Evolutionary conservation across 1,139 yeast species (phyloP).

Genomic region (Yamadazyma trypodendri): DNA sequence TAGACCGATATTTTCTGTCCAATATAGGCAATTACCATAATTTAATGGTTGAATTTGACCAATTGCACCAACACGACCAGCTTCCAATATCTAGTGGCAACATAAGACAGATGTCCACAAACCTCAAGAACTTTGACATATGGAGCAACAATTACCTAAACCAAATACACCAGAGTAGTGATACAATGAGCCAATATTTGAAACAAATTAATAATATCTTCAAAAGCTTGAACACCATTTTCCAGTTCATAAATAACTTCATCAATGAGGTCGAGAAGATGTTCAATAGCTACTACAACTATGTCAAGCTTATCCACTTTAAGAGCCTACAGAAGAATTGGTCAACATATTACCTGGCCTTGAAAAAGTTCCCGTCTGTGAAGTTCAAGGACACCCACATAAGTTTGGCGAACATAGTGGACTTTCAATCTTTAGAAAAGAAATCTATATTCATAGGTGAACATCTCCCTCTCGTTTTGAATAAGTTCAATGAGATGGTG

Average conservation of each 20-base stretch:
- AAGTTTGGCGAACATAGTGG: conserved; percentile 25
- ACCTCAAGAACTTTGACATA: conserved; percentile 23
- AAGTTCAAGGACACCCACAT: conserved; percentile 18
- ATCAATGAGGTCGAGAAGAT: conserved; percentile 50
- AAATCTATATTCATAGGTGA: conserved; percentile 24
- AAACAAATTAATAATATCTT: conserved; percentile 42
- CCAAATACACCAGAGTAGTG: conserved; percentile 21
- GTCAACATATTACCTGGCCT: conserved; percentile 40
- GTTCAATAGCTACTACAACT: conserved; percentile 49
- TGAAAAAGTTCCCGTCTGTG: conserved; percentile 36
- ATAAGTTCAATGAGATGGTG: conserved; percentile 42
- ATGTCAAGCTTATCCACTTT: conserved; percentile 43
- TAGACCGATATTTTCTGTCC: conserved; percentile 15
- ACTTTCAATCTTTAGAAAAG: conserved; percentile 22
- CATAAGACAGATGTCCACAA: conserved; percentile 22
- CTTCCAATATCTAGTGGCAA: conserved; percentile 3
- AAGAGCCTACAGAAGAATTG: conserved; percentile 51
- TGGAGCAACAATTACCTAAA: conserved; percentile 29
- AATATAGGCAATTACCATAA: conserved; percentile 14
- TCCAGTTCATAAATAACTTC: conserved; percentile 58
- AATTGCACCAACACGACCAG: conserved; percentile 2
- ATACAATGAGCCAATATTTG: conserved; percentile 19
- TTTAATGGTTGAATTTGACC: conserved; percentile 11
- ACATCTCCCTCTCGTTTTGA: conserved; percentile 31
- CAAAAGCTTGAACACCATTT: conserved; percentile 53